Evolutionary conservation across 2,329 filamentous ascomycete genomes (phyloP).

Genomic region (Neopestalotiopsis sp.): DNA sequence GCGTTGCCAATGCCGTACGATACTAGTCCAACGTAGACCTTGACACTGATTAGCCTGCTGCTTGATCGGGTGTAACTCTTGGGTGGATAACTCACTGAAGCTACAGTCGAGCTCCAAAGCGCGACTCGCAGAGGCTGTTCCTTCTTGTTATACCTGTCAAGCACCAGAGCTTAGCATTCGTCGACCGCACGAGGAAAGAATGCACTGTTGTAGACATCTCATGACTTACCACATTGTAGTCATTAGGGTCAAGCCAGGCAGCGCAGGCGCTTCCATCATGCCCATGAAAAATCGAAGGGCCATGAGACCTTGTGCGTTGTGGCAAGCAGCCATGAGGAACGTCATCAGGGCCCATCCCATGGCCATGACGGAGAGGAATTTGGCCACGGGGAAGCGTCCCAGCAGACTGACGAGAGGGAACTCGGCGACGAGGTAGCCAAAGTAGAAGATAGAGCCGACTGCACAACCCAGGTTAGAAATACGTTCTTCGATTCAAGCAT

Average conservation of each 20-base stretch:
- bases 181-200: constrained; percentile 32
- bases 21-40: constrained; percentile 34
- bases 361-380: constrained; percentile 43
- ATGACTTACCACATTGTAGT: constrained; percentile 6
- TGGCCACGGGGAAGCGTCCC: constrained; percentile 44
- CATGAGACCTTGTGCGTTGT: constrained; percentile 48
- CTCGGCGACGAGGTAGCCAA: constrained; percentile 42
- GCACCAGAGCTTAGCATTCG: background rate
- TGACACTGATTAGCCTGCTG: constrained; percentile 36
- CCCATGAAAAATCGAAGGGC: constrained; percentile 52
- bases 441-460: constrained; percentile 20
- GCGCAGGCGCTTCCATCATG: constrained; percentile 45
- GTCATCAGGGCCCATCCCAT: constrained; percentile 42
- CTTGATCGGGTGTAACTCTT: constrained; percentile 33
- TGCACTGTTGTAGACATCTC: constrained; percentile 37
- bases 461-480: background rate
- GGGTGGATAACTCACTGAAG: constrained; percentile 44
- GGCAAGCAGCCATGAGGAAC: constrained; percentile 47
- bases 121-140: constrained; percentile 32
- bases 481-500: background rate
- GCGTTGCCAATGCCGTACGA: constrained; percentile 3
- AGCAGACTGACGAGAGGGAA: constrained; percentile 45
- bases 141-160: constrained; percentile 31
- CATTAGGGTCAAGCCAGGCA: background rate
- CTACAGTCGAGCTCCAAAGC: constrained; percentile 33